Conservation (phyloP, 2,329 filamentous ascomycete species). For the Raffaelea deltoideospora region DNA sequence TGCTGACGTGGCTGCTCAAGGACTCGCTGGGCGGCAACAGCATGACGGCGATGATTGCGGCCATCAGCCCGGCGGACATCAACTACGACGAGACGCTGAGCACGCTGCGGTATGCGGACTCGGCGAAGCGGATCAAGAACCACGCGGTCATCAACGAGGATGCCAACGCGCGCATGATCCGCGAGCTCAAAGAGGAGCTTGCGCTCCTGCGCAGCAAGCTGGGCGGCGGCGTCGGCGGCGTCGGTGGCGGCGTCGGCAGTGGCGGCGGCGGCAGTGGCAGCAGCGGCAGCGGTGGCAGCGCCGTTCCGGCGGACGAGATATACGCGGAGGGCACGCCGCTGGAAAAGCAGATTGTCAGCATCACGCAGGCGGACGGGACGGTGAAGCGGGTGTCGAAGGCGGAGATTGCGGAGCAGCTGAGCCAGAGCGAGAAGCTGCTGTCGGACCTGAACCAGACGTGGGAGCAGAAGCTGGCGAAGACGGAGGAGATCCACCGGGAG, state of each 20-base stretch:
- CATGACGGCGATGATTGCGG: slow-evolving; percentile 99
- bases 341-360: slow-evolving; percentile 92
- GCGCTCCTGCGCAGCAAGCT: slow-evolving; percentile 76
- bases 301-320: slow-evolving; percentile 54
- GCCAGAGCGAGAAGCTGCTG: slow-evolving; percentile 91
- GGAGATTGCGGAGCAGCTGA: slow-evolving; percentile 91
- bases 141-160: slow-evolving; percentile 98
- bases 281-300: slow-evolving; percentile 26
- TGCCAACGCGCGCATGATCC: slow-evolving; percentile 96
- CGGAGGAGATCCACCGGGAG: slow-evolving; percentile 95
- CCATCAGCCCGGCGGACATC: slow-evolving; percentile 95
- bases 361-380: slow-evolving; percentile 69
- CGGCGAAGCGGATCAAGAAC: slow-evolving; percentile 98
- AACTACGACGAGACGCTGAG: slow-evolving; percentile 97
- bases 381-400: slow-evolving; percentile 96
- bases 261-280: slow-evolving; percentile 23
- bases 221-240: slow-evolving; percentile 29
- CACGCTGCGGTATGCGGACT: slow-evolving; percentile 91
- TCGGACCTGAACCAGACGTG: slow-evolving; percentile 95
- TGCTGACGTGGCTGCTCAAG: slow-evolving; percentile 92
- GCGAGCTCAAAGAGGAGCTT: slow-evolving; percentile 91
- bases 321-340: slow-evolving; percentile 86
- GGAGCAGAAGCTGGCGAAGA: slow-evolving; percentile 92
- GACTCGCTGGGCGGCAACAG: slow-evolving; percentile 96
- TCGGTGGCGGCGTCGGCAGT: slow-evolving; percentile 35